Conservation (phyloP, 495 filamentous ascomycete genomes). For the Hypoxylon rickii region DNA sequence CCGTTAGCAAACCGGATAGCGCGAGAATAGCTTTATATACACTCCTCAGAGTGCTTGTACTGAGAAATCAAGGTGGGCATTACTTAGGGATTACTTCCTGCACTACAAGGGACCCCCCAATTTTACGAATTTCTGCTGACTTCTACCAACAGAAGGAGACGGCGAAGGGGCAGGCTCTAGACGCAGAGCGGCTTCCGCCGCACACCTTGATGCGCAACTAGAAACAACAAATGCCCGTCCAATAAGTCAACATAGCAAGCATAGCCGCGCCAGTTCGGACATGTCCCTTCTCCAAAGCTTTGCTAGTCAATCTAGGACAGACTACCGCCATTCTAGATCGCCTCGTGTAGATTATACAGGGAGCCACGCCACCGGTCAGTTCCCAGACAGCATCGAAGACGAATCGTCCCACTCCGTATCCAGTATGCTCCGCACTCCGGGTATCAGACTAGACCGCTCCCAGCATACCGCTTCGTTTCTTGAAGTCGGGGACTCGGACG, state of each 20-base stretch:
- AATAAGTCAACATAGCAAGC: conserved; percentile 57
- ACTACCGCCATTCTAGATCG: conserved; percentile 31
- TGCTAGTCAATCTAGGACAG: conserved; percentile 30
- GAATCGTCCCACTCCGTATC: conserved; percentile 46
- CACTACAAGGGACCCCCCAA: neutral
- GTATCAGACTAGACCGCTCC: conserved; percentile 49
- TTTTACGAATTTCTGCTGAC: conserved; percentile 16
- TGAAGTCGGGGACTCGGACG: conserved; percentile 64
- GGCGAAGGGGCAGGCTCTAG: conserved; percentile 31
- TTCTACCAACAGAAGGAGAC: conserved; percentile 24
- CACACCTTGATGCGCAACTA: conserved; percentile 55
- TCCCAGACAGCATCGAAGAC: conserved; percentile 43
- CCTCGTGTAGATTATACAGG: conserved; percentile 38
- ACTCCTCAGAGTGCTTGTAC: conserved; percentile 72
- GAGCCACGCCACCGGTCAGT: conserved; percentile 31
- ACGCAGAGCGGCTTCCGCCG: conserved; percentile 53
- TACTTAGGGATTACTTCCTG: neutral
- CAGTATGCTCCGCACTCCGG: conserved; percentile 50
- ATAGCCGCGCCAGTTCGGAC: conserved; percentile 69
- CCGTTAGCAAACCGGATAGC: conserved; percentile 68
- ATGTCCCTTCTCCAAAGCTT: conserved; percentile 57
- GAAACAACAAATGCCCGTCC: conserved; percentile 51
- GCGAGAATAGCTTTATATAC: conserved; percentile 78
- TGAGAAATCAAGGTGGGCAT: conserved; percentile 66
- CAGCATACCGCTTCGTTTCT: conserved; percentile 55